These are phyloP conservation scores for Posidonia australis DNA, from an alignment of 106 monocot species.

Conservation along the genomic window DNA sequence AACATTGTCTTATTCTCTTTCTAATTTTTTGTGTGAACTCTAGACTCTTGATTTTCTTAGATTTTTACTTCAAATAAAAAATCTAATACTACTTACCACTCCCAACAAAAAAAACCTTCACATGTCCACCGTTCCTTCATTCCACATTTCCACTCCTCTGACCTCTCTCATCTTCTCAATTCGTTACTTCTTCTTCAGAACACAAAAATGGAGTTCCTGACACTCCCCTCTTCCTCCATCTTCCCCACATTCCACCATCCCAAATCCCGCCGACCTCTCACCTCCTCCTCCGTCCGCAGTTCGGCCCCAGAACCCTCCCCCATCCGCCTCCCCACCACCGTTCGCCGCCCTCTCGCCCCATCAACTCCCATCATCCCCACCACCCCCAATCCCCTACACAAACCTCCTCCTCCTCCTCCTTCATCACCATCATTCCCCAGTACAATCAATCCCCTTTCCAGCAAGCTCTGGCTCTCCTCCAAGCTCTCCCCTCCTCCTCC, in stretches of 20 bases:
- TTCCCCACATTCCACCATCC: constrained; percentile 1
- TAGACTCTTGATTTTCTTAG: too few relatives aligned
- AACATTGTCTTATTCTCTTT: too few relatives aligned
- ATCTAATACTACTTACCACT: too few relatives aligned
- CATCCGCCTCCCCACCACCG: not conserved
- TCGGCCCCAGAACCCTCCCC: not conserved
- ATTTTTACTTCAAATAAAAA: too few relatives aligned
- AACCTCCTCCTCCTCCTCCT: not conserved
- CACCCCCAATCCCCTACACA: not conserved
- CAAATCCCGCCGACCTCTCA: not conserved
- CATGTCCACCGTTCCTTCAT: too few relatives aligned
- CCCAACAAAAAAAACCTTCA: too few relatives aligned
- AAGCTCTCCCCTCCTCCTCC: constrained; percentile 63
- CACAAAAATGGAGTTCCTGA: not conserved
- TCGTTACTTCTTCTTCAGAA: too few relatives aligned
- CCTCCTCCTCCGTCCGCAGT: not conserved
- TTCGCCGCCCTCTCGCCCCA: constrained; percentile 15
- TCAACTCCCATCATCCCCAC: not conserved
- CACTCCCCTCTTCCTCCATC: constrained; percentile 2
- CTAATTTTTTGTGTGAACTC: too few relatives aligned
- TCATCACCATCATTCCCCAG: constrained; percentile 1
- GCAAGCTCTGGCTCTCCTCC: constrained; percentile 76
- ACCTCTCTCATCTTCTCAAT: too few relatives aligned
- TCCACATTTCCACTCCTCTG: too few relatives aligned
- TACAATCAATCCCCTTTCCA: constrained; percentile 43